A percentile compares a stretch with the other conserved stretches of the same genome.
phyloP scores from a whole-genome alignment of 192 early-diverging fungal species.

The Entophlyctis luteolus region DNA sequence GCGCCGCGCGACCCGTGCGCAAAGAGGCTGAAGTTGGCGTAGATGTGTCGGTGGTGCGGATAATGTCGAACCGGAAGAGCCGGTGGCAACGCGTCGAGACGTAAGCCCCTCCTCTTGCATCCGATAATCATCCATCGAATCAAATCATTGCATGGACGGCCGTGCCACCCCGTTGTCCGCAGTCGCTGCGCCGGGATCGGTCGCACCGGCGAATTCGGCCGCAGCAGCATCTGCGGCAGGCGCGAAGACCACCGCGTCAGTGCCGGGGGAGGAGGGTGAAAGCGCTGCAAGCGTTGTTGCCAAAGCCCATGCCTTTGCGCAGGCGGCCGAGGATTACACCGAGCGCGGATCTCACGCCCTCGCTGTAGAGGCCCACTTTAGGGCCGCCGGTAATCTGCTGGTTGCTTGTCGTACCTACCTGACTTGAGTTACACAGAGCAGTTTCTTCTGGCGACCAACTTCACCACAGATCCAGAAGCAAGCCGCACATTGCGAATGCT shows the following conservation, averaged over 20 bases:
- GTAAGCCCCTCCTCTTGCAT: too few species aligned
- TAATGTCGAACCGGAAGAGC: slow-evolving; percentile 34
- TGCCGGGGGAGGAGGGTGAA: too few species aligned
- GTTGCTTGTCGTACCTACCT: background rate
- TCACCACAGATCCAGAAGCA: slow-evolving; percentile 61
- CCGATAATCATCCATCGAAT: too few species aligned
- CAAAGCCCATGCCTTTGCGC: slow-evolving; percentile 65
- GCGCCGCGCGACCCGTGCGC: background rate
- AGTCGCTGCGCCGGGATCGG: too few species aligned
- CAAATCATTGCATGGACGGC: too few species aligned
- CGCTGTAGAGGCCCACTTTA: slow-evolving; percentile 61
- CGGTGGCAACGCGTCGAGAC: slow-evolving; percentile 15
- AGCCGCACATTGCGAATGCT: slow-evolving; percentile 63
- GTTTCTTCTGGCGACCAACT: slow-evolving; percentile 55
- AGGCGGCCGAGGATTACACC: slow-evolving; percentile 58
- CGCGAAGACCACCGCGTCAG: too few species aligned
- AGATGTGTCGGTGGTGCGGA: slow-evolving; percentile 1
- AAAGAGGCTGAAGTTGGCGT: slow-evolving; percentile 28
- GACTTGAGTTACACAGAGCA: slow-evolving; percentile 33
- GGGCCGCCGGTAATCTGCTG: slow-evolving; percentile 58
- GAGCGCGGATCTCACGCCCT: slow-evolving; percentile 54
- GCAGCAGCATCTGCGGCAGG: too few species aligned
- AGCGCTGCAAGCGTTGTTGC: slow-evolving; percentile 6
- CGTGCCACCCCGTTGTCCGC: too few species aligned
- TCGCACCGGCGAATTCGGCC: too few species aligned